Conservation (phyloP, 345 rosid genomes). For the Moricandia moricandioides region DNA sequence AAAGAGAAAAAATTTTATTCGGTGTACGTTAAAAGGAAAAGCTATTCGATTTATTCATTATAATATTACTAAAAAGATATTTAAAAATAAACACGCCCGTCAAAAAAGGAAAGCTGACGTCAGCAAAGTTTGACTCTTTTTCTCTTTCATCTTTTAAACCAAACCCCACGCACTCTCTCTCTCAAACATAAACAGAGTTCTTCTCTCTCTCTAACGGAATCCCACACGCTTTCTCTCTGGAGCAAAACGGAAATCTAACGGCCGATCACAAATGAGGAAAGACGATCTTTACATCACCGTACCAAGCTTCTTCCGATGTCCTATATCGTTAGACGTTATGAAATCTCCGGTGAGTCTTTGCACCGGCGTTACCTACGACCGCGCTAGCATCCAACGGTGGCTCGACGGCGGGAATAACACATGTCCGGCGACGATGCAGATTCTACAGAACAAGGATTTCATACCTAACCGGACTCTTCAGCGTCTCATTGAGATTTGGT, state of each 20-base stretch:
- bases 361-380: conserved; percentile 98
- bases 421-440: conserved; percentile 96
- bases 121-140: conserved; percentile 61
- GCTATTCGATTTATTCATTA: conserved; percentile 25
- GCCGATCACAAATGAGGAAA: conserved; percentile 41
- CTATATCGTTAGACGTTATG: conserved; percentile 91
- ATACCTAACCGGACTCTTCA: conserved; percentile 79
- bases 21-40: conserved; percentile 24
- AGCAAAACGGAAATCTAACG: conserved; percentile 30
- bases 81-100: conserved; percentile 20
- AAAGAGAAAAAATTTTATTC: conserved; percentile 30
- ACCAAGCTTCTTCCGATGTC: conserved; percentile 84
- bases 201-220: conserved; percentile 22
- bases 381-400: conserved; percentile 87
- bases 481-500: conserved; percentile 83
- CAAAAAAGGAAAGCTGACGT: conserved; percentile 44
- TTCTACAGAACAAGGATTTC: conserved; percentile 63
- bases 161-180: conserved; percentile 37
- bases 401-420: conserved; percentile 83
- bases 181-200: conserved; percentile 33
- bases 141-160: conserved; percentile 51
- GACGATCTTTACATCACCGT: conserved; percentile 66
- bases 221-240: conserved; percentile 22
- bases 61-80: conserved; percentile 20
- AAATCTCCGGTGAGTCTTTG: conserved; percentile 89